A percentile compares a stretch with the other conserved stretches of the same genome.
These are phyloP conservation scores for Petunia secreta DNA, from an alignment of 257 asterid genomes.

Conservation along the genomic window DNA sequence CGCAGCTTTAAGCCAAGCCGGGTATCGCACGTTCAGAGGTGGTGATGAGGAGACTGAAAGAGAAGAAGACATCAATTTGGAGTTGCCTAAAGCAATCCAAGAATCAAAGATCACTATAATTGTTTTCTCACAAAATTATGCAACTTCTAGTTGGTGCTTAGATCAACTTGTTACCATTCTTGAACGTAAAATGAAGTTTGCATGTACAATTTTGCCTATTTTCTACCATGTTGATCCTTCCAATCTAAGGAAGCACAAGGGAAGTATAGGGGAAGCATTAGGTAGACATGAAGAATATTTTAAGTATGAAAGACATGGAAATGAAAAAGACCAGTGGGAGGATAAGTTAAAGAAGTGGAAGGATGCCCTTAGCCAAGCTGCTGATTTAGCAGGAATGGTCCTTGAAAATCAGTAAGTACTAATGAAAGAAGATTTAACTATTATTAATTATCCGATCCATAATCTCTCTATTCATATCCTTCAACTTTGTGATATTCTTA, in stretches of 20 bases:
- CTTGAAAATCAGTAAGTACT: conserved; percentile 16
- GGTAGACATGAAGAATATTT: conserved; percentile 12
- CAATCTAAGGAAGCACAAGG: conserved; percentile 17
- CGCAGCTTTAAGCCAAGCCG: neutral
- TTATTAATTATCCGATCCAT: no score
- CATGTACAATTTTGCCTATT: conserved; percentile 18
- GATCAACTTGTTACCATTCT: conserved; percentile 23
- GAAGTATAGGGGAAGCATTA: conserved; percentile 13
- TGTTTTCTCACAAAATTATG: conserved; percentile 21
- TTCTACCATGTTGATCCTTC: conserved; percentile 23
- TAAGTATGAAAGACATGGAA: conserved; percentile 5
- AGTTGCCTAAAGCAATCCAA: conserved; percentile 4
- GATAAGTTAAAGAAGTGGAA: conserved; percentile 20
- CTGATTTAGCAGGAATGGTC: conserved; percentile 23
- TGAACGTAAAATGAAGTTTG: conserved; percentile 2
- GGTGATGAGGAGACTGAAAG: neutral
- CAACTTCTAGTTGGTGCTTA: conserved; percentile 1
- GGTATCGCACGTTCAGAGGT: neutral
- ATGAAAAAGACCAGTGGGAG: neutral
- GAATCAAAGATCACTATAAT: conserved; percentile 17
- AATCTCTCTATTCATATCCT: no score
- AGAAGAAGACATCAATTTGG: neutral
- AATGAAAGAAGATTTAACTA: no score
- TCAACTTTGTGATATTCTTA: no score
- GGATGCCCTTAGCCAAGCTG: conserved; percentile 4